Base-by-base conservation (phyloP, 2,329 filamentous ascomycete genomes). In the Fusarium tuaranense region DNA sequence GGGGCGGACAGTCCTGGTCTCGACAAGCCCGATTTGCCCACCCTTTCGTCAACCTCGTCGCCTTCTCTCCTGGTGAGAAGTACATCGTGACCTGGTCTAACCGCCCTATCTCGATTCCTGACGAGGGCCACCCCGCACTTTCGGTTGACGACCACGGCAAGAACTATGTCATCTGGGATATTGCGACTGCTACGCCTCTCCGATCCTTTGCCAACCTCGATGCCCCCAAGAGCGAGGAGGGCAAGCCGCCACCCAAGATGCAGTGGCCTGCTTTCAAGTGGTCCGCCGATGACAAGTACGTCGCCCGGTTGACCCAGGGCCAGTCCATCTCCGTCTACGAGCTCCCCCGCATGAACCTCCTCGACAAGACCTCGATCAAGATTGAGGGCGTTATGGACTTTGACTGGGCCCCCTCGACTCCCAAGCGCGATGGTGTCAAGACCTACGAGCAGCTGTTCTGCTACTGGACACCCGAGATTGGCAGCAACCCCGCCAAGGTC, bases 251-350 rank as follows among this genome's bases (percentile, higher is more conserved):
- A 14, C 94, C 95, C 84, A 98, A 98, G 90, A 92, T 97, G 78
- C 94, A 97, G 81, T 99, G 97, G 97, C 97, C 97, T 27, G 95
- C 96, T 3, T 99, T 99, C 91, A 99, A 99, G 87, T 99, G 97
- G 97, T 98, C 97, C 34, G 88, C 97, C 4, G 97, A 99, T 81
- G 95, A 98, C 86, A 97, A 97, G 84, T 99, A 98, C 83, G 95
- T 98, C 72, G 97, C 97, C 25, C 92, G 97, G 73, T 92, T 98
- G 87, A 95, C 92, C 72, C 95, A 95, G 75, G 94, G 93, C 76
- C 91, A 95, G 77, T 95, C 94, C 65, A 97, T 99, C 80, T 97
- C 94, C 63, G 91, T 98, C 79, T 98, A 97, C 83, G 95, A 98
- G 83, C 87, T 95, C 16, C 95, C 95, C 48, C 90, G 92, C 80